Conservation (phyloP, 495 filamentous ascomycete genomes). For the Hyphodiscus hymeniophilus region DNA sequence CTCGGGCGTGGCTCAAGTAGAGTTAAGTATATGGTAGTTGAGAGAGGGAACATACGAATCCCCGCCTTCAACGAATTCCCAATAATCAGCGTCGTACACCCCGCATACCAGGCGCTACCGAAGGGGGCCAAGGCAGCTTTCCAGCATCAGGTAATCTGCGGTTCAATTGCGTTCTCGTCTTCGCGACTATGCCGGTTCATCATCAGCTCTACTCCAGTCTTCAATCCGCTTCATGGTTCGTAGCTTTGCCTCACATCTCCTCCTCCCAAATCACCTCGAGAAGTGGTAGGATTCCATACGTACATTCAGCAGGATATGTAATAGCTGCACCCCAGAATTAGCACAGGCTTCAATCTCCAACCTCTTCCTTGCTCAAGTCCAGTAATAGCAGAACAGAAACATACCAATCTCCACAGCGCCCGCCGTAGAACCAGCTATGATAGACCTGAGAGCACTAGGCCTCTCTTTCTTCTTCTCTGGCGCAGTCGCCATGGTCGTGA, state of each 20-base stretch:
- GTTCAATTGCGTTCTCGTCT: conserved; percentile 92
- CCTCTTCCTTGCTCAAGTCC: neutral
- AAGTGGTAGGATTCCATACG: conserved; percentile 20
- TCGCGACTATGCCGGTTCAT: conserved; percentile 56
- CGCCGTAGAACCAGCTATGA: conserved; percentile 81
- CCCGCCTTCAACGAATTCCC: conserved; percentile 95
- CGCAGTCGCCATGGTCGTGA: conserved; percentile 15
- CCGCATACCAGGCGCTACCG: conserved; percentile 92
- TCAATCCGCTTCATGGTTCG: neutral
- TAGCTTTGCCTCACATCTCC: neutral
- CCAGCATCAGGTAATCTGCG: conserved; percentile 67
- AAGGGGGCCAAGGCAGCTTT: conserved; percentile 95
- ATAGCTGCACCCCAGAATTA: conserved; percentile 50
- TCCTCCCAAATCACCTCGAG: neutral
- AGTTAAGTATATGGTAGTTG: neutral
- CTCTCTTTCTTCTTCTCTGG: conserved; percentile 34
- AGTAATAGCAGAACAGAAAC: conserved; percentile 1
- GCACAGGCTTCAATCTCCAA: neutral
- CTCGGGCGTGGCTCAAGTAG: neutral
- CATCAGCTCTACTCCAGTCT: conserved; percentile 2
- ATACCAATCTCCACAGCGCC: conserved; percentile 91
- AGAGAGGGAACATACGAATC: conserved; percentile 54
- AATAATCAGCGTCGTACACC: conserved; percentile 93
- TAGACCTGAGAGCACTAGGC: conserved; percentile 76
- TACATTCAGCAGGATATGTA: conserved; percentile 96